Conservation (phyloP, 495 filamentous ascomycete genomes). For the Daldinia decipiens region DNA sequence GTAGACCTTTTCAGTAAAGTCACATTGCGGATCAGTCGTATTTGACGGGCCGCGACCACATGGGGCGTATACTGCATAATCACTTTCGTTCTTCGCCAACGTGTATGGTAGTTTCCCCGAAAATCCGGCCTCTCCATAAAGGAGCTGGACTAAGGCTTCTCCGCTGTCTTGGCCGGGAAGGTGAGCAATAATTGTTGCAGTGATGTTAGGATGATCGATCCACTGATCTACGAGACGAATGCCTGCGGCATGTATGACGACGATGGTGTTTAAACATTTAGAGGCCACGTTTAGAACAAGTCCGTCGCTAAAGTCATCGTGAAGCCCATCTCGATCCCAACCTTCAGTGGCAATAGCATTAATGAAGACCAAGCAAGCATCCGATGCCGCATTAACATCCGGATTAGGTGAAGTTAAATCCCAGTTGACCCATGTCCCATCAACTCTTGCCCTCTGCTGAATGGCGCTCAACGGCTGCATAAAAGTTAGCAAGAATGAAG, state of each 20-base stretch:
- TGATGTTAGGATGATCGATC: conserved; percentile 70
- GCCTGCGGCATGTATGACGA: conserved; percentile 69
- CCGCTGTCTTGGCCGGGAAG: conserved; percentile 71
- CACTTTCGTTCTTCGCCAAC: conserved; percentile 68
- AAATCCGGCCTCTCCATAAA: conserved; percentile 68
- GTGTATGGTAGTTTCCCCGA: conserved; percentile 78
- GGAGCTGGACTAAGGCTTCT: conserved; percentile 63
- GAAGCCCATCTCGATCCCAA: conserved; percentile 55
- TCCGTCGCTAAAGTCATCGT: conserved; percentile 64
- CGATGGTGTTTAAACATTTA: conserved; percentile 69
- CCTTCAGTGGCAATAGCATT: conserved; percentile 70
- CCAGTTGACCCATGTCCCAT: conserved; percentile 65
- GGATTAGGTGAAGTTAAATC: conserved; percentile 54
- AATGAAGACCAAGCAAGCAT: conserved; percentile 75
- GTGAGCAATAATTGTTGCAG: conserved; percentile 68
- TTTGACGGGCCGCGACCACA: conserved; percentile 52
- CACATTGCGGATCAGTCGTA: conserved; percentile 63
- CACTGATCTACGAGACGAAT: conserved; percentile 68
- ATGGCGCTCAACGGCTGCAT: conserved; percentile 70
- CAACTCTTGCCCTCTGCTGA: conserved; percentile 59
- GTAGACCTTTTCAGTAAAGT: conserved; percentile 71
- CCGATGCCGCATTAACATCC: conserved; percentile 60
- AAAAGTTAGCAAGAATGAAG: conserved; percentile 10
- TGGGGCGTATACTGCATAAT: conserved; percentile 62
- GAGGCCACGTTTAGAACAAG: conserved; percentile 66